Evolutionary conservation across 805 yeast genomes (phyloP).

Genomic region (Wickerhamomyces subpelliculosus): DNA sequence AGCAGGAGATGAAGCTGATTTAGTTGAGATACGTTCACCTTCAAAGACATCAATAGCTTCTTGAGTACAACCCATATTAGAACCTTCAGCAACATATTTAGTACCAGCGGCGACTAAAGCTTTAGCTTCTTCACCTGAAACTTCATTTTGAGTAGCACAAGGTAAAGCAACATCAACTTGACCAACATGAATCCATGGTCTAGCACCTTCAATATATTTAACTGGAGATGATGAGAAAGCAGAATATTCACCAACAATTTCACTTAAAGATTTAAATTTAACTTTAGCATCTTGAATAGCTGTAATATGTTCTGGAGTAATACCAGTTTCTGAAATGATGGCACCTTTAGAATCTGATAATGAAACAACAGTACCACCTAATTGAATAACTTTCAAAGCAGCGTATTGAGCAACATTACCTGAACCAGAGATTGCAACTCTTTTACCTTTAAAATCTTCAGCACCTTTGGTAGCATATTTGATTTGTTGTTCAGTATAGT

Average conservation of each 20-base stretch:
- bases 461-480: constrained; percentile 85
- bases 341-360: constrained; percentile 94
- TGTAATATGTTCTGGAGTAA: constrained; percentile 73
- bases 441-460: constrained; percentile 87
- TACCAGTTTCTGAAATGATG: constrained; percentile 71
- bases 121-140: constrained; percentile 93
- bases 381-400: constrained; percentile 93
- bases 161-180: constrained; percentile 94
- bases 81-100: constrained; percentile 95
- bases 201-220: constrained; percentile 84
- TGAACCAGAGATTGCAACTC: constrained; percentile 94
- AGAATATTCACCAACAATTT: constrained; percentile 50
- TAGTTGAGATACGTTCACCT: constrained; percentile 53
- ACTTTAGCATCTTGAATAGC: constrained; percentile 74
- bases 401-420: constrained; percentile 99
- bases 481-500: constrained; percentile 97
- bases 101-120: constrained; percentile 88
- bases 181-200: constrained; percentile 95
- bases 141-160: constrained; percentile 98
- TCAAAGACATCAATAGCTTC: constrained; percentile 95
- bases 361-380: constrained; percentile 92
- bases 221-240: constrained; percentile 53
- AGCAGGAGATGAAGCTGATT: constrained; percentile 36
- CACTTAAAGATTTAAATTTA: constrained; percentile 68
- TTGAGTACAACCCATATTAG: constrained; percentile 98